A percentile compares a stretch with the other conserved stretches of the same genome.
Conservation (phyloP, 2,329 filamentous ascomycete genomes). For the Cryphonectria radicalis region DNA sequence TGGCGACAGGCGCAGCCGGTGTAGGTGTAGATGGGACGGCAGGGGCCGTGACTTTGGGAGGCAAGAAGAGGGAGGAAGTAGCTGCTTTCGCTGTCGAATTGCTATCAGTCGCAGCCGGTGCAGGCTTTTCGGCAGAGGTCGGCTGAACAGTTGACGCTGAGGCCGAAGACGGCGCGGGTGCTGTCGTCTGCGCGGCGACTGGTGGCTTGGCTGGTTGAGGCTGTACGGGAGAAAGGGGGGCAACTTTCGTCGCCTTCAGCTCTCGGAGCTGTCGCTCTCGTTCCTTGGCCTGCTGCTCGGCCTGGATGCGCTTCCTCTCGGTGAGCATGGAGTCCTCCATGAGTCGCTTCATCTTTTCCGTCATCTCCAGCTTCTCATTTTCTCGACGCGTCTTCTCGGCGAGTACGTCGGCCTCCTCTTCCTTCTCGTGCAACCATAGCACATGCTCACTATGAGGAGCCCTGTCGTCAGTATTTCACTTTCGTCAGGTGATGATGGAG, state of each 20-base stretch:
- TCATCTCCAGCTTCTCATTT: conserved; percentile 30
- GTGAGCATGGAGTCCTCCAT: conserved; percentile 38
- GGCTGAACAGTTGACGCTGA: conserved; percentile 2
- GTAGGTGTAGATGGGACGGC: background rate
- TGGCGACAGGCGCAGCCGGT: conserved; percentile 5
- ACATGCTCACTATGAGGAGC: conserved; percentile 37
- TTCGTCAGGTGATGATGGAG: background rate
- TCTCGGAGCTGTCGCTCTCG: conserved; percentile 24
- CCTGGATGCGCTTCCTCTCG: conserved; percentile 32
- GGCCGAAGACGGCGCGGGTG: conserved; percentile 13
- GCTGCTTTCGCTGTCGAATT: conserved; percentile 7
- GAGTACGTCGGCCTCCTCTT: conserved; percentile 35
- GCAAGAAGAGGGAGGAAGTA: conserved; percentile 6
- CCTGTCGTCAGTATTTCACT: background rate
- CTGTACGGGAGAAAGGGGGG: conserved; percentile 24
- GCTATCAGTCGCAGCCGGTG: conserved; percentile 17
- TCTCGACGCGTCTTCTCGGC: conserved; percentile 34
- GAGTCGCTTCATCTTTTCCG: conserved; percentile 17
- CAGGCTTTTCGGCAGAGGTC: background rate
- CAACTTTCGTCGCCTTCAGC: conserved; percentile 20
- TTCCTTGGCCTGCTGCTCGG: conserved; percentile 22
- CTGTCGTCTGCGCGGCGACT: conserved; percentile 15
- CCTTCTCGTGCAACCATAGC: conserved; percentile 34
- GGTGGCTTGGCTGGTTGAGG: conserved; percentile 18
- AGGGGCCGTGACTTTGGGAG: background rate